Evolutionary conservation across 2,329 filamentous ascomycete genomes (phyloP).

Genomic region (Penicillium corylophilum): DNA sequence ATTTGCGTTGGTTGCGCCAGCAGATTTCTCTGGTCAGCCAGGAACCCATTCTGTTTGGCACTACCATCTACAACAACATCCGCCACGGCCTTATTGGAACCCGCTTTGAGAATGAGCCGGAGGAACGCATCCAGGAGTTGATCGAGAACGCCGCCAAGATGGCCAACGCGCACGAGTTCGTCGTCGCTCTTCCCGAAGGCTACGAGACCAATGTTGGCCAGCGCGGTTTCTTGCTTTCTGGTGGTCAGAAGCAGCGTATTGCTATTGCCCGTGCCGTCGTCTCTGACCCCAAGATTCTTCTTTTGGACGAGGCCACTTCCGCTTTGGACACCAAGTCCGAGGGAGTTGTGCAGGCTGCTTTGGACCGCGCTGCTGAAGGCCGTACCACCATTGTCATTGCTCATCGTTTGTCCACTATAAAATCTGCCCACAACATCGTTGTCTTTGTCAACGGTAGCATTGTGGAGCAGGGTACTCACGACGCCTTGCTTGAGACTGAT

Average conservation of each 20-base stretch:
- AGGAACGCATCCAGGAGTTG: constrained; percentile 67
- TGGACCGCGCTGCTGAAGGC: constrained; percentile 80
- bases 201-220: constrained; percentile 97
- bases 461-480: constrained; percentile 86
- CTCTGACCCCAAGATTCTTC: constrained; percentile 84
- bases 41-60: constrained; percentile 86
- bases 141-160: constrained; percentile 80
- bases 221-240: constrained; percentile 85
- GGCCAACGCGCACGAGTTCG: constrained; percentile 93
- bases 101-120: constrained; percentile 64
- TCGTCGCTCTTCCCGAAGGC: constrained; percentile 75
- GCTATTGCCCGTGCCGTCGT: constrained; percentile 90
- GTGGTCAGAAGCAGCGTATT: constrained; percentile 95
- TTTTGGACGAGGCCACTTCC: constrained; percentile 93
- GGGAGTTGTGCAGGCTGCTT: constrained; percentile 86
- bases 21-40: constrained; percentile 92
- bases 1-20: constrained; percentile 85
- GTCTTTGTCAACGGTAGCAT: constrained; percentile 86
- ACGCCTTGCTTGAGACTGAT: constrained; percentile 67
- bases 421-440: constrained; percentile 90
- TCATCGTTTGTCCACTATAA: constrained; percentile 92
- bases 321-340: constrained; percentile 93
- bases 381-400: constrained; percentile 96
- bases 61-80: constrained; percentile 87
- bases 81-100: constrained; percentile 88